Evolutionary conservation across 1,284 basidiomycete genomes (phyloP), one percentile per base, ranked within the genome.

Genomic region (Pseudomicrostroma phylloplanum): DNA sequence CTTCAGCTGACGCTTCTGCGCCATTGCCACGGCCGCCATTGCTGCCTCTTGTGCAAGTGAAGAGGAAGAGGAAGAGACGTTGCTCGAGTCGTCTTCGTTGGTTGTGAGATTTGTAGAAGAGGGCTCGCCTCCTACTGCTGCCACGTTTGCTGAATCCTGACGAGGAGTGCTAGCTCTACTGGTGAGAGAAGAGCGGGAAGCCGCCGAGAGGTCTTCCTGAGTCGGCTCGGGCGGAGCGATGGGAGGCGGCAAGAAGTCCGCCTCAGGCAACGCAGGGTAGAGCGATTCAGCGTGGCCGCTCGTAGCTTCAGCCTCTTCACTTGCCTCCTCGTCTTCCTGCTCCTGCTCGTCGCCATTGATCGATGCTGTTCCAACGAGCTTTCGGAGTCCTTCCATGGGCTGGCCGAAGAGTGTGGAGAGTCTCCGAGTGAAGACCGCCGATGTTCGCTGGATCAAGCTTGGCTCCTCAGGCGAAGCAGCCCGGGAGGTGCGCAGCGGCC

Each of bases 41-140:
- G 51, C 51, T 55, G 53, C 59, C 40, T 19, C 25, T 4, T 40
- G 48, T n/a, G 49, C 39, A 46, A 46, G 54, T 4, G 56, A 48
- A 41, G 55, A 7, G 39, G 55, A 56, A 17, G 55, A 56, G 15
- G 55, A 41, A 15, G 46, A 51, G 43, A 17, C 21, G 51, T 25
- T 19, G 51, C 13, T 19, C n/a, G 51, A 54, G 21, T 54, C 51
- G 51, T 17, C 51, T 17, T 21, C 21, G 43, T 21, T 21, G 4
- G 17, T 6, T 3, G 17, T 48, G 43, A 6, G 6, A 48, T 48
- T 12, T 3, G 43, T n/a, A 12, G 43, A 3, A 13, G 15, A 3
- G 43, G 30, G 9, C 30, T 36, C 30, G 30, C 9, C 30, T 4
- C 4, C 30, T 36, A 36, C 51, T 54, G 17, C 17, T 54, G 51